phyloP scores from a whole-genome alignment of 139 green algal genomes.

The Chlorella sp. region DNA sequence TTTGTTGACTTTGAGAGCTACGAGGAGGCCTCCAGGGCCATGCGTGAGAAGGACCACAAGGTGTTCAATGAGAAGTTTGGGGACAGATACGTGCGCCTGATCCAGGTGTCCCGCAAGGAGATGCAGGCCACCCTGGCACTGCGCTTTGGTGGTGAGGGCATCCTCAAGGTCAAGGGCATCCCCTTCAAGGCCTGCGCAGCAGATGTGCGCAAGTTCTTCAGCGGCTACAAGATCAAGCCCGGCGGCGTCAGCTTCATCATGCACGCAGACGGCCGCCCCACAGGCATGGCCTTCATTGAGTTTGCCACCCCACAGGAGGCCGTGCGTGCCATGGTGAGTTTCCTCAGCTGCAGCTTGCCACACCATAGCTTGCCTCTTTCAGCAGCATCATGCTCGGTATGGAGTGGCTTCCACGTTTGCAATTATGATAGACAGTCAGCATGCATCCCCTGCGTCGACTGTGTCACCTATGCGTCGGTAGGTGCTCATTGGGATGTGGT shows the following conservation, averaged over 20 bases:
- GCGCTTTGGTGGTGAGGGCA: constrained; percentile 57
- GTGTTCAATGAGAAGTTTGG: constrained; percentile 58
- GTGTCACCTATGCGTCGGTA: too few species aligned
- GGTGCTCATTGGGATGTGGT: too few species aligned
- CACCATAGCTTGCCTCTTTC: too few species aligned
- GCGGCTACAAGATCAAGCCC: constrained; percentile 43
- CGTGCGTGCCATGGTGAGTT: constrained; percentile 50
- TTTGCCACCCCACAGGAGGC: constrained; percentile 71
- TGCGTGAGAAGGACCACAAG: constrained; percentile 57
- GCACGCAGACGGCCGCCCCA: constrained; percentile 61
- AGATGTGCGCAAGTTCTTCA: constrained; percentile 58
- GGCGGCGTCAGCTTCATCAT: constrained; percentile 70
- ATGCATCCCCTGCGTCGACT: too few species aligned
- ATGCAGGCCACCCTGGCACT: constrained; percentile 57
- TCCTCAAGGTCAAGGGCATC: constrained; percentile 67
- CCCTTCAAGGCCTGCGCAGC: constrained; percentile 46
- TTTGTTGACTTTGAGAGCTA: constrained; percentile 65
- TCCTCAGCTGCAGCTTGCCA: too few species aligned
- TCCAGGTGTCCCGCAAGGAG: constrained; percentile 57
- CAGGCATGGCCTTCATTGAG: constrained; percentile 83
- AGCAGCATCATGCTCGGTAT: too few species aligned
- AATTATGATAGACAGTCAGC: too few species aligned
- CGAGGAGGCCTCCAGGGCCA: constrained; percentile 48
- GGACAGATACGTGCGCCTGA: constrained; percentile 51
- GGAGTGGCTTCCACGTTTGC: too few species aligned